A percentile compares a stretch with the other conserved stretches of the same genome.
Evolutionary conservation across 2,329 filamentous ascomycete species (phyloP).

Genomic region (Paecilomyces dactylethromorphus): DNA sequence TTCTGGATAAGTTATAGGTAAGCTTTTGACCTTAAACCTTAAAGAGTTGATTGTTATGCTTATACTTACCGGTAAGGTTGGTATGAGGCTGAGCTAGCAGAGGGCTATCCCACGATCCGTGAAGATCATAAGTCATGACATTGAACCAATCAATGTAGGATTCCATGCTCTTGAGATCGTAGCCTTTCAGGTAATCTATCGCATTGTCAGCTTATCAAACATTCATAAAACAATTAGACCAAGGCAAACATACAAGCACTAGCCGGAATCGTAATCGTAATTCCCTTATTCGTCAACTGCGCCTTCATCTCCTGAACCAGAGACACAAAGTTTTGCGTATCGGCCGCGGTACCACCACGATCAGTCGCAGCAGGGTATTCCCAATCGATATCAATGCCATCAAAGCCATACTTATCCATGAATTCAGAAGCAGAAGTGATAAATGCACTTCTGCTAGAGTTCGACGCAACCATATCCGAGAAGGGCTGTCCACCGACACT

Average conservation of each 20-base stretch:
- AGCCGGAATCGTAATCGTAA: neutral
- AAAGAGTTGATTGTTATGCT: neutral
- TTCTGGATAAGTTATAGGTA: constrained; percentile 10
- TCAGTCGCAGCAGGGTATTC: constrained; percentile 33
- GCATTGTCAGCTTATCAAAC: constrained; percentile 6
- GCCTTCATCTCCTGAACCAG: constrained; percentile 8
- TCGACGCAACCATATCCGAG: constrained; percentile 11
- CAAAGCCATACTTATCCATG: constrained; percentile 37
- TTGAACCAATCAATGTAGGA: constrained; percentile 16
- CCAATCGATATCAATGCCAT: constrained; percentile 45
- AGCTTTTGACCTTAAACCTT: neutral
- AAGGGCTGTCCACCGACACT: constrained; percentile 24
- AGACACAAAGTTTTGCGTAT: constrained; percentile 26
- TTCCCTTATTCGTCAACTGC: constrained; percentile 1
- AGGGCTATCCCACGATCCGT: constrained; percentile 17
- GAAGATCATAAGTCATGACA: constrained; percentile 21
- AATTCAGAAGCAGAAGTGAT: constrained; percentile 30
- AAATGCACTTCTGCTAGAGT: constrained; percentile 23
- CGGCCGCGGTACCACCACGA: constrained; percentile 29
- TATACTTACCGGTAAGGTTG: constrained; percentile 17
- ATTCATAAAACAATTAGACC: neutral
- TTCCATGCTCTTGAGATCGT: constrained; percentile 14
- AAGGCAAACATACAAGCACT: neutral
- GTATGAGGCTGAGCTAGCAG: constrained; percentile 15
- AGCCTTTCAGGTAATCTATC: constrained; percentile 16